Base-by-base conservation (phyloP, 306 rosid genomes). In the Pueraria montana region DNA sequence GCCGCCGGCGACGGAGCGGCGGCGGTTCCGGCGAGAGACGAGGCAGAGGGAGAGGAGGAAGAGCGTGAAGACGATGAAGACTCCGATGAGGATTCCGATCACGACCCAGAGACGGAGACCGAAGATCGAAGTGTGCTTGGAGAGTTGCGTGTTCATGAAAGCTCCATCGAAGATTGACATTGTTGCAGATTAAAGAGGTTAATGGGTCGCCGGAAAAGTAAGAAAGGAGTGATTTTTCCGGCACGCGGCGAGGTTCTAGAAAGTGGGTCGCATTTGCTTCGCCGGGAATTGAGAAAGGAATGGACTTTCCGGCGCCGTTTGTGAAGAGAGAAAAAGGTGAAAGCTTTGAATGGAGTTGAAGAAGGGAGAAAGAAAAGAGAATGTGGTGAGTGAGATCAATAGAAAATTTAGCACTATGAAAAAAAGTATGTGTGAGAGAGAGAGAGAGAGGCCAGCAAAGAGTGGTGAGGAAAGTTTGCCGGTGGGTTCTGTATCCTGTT, bases 31-130 rank as follows among this genome's bases (percentile, higher is more conserved):
- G 81, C 99, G 99, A 13, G 94, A 91, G 84, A 96, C 93, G 34
- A 95, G 88, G 84, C 99, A 95, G 68, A 95, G 94, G 1, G 98
- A 95, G 81, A 95, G 90, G 43, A 95, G 90, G 87, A 95, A 93
- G 80, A 95, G 98, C 8, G 88, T 77, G 56, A 93, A 80, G 73
- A 95, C 98, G 3, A 95, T 93, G 21, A 86, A 80, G 0, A 84
- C 79, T 3, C 98, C 99, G 58, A 93, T 89, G 48, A 95, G 82
- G 80, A 95, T 92, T 68, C 99, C 99, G 70, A 95, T 90, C 16
- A 95, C 96, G 5, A 95, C 97, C 98, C 98, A 95, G 34, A 95
- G 88, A 11, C 91, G 93, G 16, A 95, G 98, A 20, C 98, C 96
- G 78, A 95, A 95, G 73, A 95, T 93, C 38, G 98, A 95, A 5